Evolutionary conservation across 768 basidiomycete genomes (phyloP).

Genomic region (Phaffia tasmanica): DNA sequence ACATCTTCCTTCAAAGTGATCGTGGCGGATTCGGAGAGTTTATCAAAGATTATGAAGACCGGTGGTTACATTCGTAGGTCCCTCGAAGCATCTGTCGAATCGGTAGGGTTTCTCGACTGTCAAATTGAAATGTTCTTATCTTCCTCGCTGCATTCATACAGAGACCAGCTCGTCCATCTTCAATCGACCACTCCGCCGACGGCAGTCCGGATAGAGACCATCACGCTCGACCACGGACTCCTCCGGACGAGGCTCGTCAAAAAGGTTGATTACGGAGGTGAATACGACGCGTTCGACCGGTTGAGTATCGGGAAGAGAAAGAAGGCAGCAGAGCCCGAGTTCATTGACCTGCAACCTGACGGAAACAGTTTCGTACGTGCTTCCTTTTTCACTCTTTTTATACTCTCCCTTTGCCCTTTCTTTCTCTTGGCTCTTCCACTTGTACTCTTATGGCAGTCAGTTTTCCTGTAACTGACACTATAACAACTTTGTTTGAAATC

Average conservation of each 20-base stretch:
- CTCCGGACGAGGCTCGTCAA: conserved; percentile 63
- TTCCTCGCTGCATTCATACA: conserved; percentile 32
- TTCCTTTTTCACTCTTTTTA: no score
- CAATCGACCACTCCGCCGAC: conserved; percentile 62
- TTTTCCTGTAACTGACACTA: no score
- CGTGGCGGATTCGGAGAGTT: conserved; percentile 69
- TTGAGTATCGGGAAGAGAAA: conserved; percentile 31
- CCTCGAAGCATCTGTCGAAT: background rate
- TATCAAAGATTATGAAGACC: conserved; percentile 59
- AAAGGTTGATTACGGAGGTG: conserved; percentile 1
- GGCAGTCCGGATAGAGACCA: conserved; percentile 64
- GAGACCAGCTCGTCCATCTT: conserved; percentile 71
- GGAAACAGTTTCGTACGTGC: conserved; percentile 97
- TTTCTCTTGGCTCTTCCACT: no score
- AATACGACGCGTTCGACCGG: conserved; percentile 17
- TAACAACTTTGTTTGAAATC: no score
- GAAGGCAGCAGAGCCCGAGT: conserved; percentile 40
- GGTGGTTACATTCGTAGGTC: conserved; percentile 88
- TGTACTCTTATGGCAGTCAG: no score
- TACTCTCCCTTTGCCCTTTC: no score
- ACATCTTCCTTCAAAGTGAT: conserved; percentile 48
- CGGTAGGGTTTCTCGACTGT: background rate
- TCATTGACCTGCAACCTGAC: conserved; percentile 88
- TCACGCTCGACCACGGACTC: conserved; percentile 78
- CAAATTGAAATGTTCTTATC: conserved; percentile 9